Evolutionary conservation across 106 monocot species (phyloP).

Genomic region (Acorus gramineus): DNA sequence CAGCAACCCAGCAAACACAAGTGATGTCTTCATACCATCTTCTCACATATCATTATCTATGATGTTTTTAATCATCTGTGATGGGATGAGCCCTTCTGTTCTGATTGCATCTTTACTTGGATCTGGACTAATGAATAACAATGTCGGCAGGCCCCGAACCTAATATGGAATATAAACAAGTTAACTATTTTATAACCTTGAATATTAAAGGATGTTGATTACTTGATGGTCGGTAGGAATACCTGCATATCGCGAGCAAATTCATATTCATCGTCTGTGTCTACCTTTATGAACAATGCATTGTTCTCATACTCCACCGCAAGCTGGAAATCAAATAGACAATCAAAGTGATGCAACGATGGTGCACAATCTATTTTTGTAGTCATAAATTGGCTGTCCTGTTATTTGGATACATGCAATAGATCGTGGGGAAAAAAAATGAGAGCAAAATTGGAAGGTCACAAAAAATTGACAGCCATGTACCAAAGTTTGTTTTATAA

Average conservation of each 20-base stretch:
- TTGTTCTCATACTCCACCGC: slow-evolving; percentile 77
- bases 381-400: no score
- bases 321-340: slow-evolving; percentile 13
- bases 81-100: slow-evolving; percentile 76
- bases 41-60: slow-evolving; percentile 74
- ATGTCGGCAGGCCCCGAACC: slow-evolving; percentile 76
- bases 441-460: no score
- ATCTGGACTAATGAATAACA: slow-evolving; percentile 85
- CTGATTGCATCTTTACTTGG: slow-evolving; percentile 72
- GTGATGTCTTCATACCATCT: neutral
- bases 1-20: no score
- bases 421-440: no score
- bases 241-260: slow-evolving; percentile 73
- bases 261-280: slow-evolving; percentile 93
- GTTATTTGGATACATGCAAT: no score
- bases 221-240: neutral
- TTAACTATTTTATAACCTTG: no score
- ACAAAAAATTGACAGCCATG: no score
- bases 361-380: no score
- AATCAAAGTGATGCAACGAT: neutral
- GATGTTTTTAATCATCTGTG: slow-evolving; percentile 69
- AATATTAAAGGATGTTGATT: no score
- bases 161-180: slow-evolving; percentile 8
- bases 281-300: slow-evolving; percentile 79
- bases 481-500: no score